These are phyloP conservation scores for Bipolaris bicolor DNA, from an alignment of 2,329 filamentous ascomycete species.

Conservation along the genomic window DNA sequence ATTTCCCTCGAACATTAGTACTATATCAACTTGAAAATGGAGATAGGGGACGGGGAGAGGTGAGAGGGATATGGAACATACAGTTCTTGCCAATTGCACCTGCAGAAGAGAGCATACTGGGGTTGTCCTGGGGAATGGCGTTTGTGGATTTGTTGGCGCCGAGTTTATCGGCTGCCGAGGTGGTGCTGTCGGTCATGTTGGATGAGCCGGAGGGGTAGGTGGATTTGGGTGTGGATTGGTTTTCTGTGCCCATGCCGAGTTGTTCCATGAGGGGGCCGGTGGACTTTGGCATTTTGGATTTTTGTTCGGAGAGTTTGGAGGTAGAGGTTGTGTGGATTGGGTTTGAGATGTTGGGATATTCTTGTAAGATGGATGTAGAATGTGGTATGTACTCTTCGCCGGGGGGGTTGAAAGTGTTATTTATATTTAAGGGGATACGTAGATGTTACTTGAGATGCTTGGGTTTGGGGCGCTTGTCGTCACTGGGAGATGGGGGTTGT, in stretches of 20 bases:
- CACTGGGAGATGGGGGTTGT: neutral
- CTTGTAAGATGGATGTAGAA: too few relatives aligned
- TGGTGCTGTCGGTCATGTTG: conserved; percentile 31
- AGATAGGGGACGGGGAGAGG: too few relatives aligned
- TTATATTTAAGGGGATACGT: conserved; percentile 7
- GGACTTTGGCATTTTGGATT: conserved; percentile 29
- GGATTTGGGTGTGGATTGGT: conserved; percentile 15
- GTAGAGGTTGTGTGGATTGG: too few relatives aligned
- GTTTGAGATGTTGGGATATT: too few relatives aligned
- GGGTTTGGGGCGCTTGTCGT: conserved; percentile 13
- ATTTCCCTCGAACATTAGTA: neutral
- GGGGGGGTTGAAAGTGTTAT: neutral
- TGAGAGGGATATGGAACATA: neutral
- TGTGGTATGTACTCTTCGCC: too few relatives aligned
- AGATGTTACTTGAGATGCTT: neutral
- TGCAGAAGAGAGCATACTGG: conserved; percentile 54
- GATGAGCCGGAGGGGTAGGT: neutral
- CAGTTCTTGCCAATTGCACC: conserved; percentile 62
- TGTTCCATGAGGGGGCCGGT: conserved; percentile 31
- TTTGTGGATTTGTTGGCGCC: conserved; percentile 41
- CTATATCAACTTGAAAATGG: too few relatives aligned
- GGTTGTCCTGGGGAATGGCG: conserved; percentile 41
- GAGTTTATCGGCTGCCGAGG: conserved; percentile 34
- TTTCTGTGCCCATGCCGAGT: conserved; percentile 22
- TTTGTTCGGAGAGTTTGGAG: too few relatives aligned